Conservation (phyloP, 148 eudicot species). For the Pouteria glomerata region DNA sequence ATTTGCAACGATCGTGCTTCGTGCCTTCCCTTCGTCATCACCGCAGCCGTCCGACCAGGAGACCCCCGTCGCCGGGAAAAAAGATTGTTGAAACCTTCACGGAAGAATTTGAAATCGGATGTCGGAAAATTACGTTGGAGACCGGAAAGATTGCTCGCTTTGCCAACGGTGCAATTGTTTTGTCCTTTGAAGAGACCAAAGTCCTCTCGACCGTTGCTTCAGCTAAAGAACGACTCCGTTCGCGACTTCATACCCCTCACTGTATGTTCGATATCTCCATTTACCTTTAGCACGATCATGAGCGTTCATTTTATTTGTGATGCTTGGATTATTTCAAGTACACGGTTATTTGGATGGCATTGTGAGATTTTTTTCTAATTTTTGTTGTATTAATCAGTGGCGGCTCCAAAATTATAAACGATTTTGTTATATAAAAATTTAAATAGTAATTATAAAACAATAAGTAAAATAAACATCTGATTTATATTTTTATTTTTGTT, state of each 20-base stretch:
- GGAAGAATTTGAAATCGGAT: slow-evolving; percentile 86
- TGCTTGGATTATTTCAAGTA: too few species aligned
- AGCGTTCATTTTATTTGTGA: too few species aligned
- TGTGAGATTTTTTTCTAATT: too few species aligned
- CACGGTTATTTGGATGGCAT: too few species aligned
- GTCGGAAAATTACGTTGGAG: slow-evolving; percentile 47
- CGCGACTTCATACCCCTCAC: slow-evolving; percentile 94
- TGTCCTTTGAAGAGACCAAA: slow-evolving; percentile 74
- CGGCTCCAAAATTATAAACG: too few species aligned
- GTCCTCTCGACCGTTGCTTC: slow-evolving; percentile 78
- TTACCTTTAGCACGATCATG: too few species aligned
- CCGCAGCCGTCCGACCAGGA: slow-evolving; percentile 20
- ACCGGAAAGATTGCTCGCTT: slow-evolving; percentile 91
- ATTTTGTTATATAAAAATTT: too few species aligned
- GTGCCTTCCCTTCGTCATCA: slow-evolving; percentile 7
- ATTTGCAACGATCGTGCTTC: slow-evolving; percentile 31
- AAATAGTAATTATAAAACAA: too few species aligned
- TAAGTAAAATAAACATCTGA: too few species aligned
- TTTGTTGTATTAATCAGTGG: too few species aligned
- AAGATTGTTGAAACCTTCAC: slow-evolving; percentile 64
- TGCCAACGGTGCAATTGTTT: slow-evolving; percentile 77
- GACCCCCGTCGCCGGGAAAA: slow-evolving; percentile 16
- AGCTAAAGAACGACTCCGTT: slow-evolving; percentile 47
- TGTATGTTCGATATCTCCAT: slow-evolving; percentile 33
- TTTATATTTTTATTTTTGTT: too few species aligned